These are phyloP conservation scores for Plectranthus barbatus DNA, from an alignment of 257 asterid species.

Conservation along the genomic window DNA sequence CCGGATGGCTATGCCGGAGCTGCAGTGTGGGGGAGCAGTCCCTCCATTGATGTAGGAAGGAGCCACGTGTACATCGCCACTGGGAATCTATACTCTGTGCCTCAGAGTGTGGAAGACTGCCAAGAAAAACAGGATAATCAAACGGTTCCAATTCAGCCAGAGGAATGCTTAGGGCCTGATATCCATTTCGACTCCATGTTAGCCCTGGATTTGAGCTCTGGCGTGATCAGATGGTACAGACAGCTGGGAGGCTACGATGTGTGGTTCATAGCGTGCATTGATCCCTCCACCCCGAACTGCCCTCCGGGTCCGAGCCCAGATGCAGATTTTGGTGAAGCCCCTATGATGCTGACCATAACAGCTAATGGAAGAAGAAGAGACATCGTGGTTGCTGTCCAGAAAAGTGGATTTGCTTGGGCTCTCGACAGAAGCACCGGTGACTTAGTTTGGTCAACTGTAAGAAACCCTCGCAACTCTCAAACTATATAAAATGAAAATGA, in stretches of 20 bases:
- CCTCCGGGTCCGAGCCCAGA: constrained; percentile 39
- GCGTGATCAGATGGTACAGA: constrained; percentile 33
- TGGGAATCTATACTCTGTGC: constrained; percentile 45
- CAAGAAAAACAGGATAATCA: constrained; percentile 33
- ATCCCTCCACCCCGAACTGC: constrained; percentile 29
- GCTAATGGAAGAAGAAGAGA: constrained; percentile 20
- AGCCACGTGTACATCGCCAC: constrained; percentile 44
- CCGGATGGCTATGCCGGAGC: constrained; percentile 44
- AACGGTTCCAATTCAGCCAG: constrained; percentile 18
- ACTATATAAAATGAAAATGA: too few relatives aligned
- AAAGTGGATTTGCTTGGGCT: constrained; percentile 55
- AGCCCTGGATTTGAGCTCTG: constrained; percentile 32
- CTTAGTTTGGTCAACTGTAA: constrained; percentile 37
- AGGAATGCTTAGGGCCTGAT: constrained; percentile 31
- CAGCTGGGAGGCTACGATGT: constrained; percentile 60
- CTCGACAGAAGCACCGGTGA: constrained; percentile 31
- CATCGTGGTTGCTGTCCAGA: constrained; percentile 42
- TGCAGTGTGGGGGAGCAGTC: constrained; percentile 56
- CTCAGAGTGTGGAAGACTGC: constrained; percentile 26
- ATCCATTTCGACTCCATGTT: constrained; percentile 40
- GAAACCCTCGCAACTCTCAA: too few relatives aligned
- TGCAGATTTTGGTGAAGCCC: constrained; percentile 50
- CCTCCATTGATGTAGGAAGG: constrained; percentile 30
- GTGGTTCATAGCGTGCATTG: constrained; percentile 30
- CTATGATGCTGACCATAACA: constrained; percentile 34